Base-by-base conservation (phyloP, 2,329 filamentous ascomycete genomes). In the Aquanectria penicillioides region DNA sequence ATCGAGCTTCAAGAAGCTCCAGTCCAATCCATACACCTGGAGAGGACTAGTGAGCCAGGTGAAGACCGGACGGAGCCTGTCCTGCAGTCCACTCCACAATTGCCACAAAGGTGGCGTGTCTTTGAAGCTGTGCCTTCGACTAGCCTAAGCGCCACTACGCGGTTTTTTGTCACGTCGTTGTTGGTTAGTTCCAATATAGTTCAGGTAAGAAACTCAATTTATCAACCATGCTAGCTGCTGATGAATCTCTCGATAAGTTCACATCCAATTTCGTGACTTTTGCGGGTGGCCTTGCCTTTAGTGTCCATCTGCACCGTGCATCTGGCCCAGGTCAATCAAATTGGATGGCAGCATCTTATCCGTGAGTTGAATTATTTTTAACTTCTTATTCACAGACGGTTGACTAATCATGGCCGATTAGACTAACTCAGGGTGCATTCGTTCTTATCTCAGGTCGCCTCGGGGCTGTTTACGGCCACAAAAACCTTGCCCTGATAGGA, bases 381-480 rank as follows among this genome's bases (percentile, higher is more conserved):
- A 11, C 8, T 13, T 8, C 13, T 4, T 17, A 11, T 18, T 15
- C 17, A 15, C 17, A 1, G 4, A 2, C 11, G 12, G 7, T 22
- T 46, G 17, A 22, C 9, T 28, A 22, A 20, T 31, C 41, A 18
- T 13, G 3, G 7, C 4, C 8, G 10, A 3, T 11, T 0, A 82
- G 79, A 2, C 70, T 84, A 11, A 80, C 82, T 0, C 81, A 83
- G 60, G 79, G 83, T 3, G 78, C 82, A 2, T 84, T 86, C 57
- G 81, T 86, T 13, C 71, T 86, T 0, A 75, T 83, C 3, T 79
- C 77, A 6, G 83, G 83, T 6, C 78, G 83, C 1, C 71, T 86
- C 1, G 83, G 83, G 0, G 80, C 81, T 40, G 73, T 86, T 1
- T 83, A 80, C 61, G 84, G 84, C 4, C 82, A 85, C 66, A 80